Conservation (phyloP, 352 stramenopile genomes). For the Plasmopara viticola region DNA sequence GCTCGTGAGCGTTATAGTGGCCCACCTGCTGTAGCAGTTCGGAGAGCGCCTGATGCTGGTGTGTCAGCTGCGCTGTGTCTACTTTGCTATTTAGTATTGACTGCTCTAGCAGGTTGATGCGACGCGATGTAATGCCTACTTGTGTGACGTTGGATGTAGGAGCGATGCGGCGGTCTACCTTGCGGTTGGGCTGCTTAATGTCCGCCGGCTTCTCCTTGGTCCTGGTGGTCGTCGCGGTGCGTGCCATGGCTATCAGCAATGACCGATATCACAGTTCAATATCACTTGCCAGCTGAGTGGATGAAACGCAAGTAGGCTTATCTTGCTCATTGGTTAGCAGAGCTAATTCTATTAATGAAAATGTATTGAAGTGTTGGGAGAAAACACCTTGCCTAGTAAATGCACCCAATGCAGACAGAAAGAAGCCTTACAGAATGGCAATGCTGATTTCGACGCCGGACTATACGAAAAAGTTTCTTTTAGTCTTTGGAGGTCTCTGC, state of each 20-base stretch:
- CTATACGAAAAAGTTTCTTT: too few relatives aligned
- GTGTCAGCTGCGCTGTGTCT: conserved; percentile 48
- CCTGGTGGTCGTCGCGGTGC: conserved; percentile 37
- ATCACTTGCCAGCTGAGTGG: conserved; percentile 2
- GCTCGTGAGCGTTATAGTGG: conserved; percentile 80
- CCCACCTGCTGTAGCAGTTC: conserved; percentile 60
- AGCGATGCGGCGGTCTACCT: conserved; percentile 64
- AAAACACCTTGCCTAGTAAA: too few relatives aligned
- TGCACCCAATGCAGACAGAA: too few relatives aligned
- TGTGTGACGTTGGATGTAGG: conserved; percentile 74
- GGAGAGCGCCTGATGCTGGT: conserved; percentile 55
- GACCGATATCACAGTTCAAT: neutral
- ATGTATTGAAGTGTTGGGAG: too few relatives aligned
- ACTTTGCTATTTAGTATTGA: conserved; percentile 68
- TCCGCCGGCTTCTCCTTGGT: conserved; percentile 82
- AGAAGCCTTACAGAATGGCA: too few relatives aligned
- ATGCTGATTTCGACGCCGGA: too few relatives aligned
- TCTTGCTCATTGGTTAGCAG: too few relatives aligned
- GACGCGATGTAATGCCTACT: conserved; percentile 62
- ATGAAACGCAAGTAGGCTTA: too few relatives aligned
- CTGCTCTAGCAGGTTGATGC: conserved; percentile 81
- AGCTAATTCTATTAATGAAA: too few relatives aligned
- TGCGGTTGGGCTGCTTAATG: conserved; percentile 85
- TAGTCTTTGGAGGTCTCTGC: too few relatives aligned
- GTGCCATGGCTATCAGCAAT: conserved; percentile 28